Conservation (phyloP, 306 rosid species). For the Trichosanthes cucumerina region DNA sequence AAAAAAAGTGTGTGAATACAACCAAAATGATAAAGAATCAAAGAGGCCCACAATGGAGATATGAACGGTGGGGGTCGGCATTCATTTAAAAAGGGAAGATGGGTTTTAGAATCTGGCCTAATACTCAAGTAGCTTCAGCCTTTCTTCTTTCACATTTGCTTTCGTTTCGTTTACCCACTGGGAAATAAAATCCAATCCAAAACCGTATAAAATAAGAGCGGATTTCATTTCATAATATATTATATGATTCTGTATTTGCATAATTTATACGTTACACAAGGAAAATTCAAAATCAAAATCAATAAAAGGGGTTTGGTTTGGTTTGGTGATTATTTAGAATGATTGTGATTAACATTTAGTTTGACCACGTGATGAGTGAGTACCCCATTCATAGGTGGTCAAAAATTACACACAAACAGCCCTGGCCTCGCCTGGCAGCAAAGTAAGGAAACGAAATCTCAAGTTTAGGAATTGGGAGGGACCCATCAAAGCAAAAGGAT, state of each 20-base stretch:
- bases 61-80: slow-evolving; percentile 17
- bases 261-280: background rate
- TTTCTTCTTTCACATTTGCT: slow-evolving; percentile 11
- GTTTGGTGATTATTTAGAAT: background rate
- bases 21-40: slow-evolving; percentile 28
- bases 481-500: slow-evolving; percentile 3
- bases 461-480: background rate
- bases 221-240: background rate
- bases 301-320: too few relatives aligned
- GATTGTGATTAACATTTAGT: slow-evolving; percentile 10
- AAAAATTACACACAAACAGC: slow-evolving; percentile 22
- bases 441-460: slow-evolving; percentile 12
- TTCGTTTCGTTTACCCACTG: background rate
- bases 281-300: too few relatives aligned
- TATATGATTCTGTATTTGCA: background rate
- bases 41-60: slow-evolving; percentile 32
- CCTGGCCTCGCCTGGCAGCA: background rate
- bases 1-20: slow-evolving; percentile 8
- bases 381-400: slow-evolving; percentile 35
- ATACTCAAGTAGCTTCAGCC: slow-evolving; percentile 10
- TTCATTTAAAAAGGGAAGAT: background rate
- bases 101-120: slow-evolving; percentile 11
- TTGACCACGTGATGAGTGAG: slow-evolving; percentile 14
- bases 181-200: background rate
- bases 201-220: background rate